Conservation (phyloP, 2,329 filamentous ascomycete genomes). For the Phaeomoniella chlamydospora region DNA sequence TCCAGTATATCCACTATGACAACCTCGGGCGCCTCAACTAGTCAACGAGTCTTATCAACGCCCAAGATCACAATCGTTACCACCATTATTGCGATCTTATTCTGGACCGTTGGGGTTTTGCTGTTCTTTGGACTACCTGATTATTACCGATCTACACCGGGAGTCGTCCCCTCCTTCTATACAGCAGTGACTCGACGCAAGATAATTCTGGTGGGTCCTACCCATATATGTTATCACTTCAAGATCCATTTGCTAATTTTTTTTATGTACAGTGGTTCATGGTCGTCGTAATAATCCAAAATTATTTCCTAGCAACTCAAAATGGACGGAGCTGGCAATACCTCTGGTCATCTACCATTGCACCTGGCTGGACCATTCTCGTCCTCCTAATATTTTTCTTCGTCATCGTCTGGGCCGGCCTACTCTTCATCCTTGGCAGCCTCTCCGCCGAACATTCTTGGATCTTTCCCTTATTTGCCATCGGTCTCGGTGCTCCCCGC, state of each 20-base stretch:
- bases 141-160: conserved; percentile 44
- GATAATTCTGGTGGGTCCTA: conserved; percentile 20
- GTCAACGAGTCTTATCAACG: background rate
- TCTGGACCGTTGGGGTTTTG: conserved; percentile 33
- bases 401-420: conserved; percentile 30
- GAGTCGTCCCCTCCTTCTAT: conserved; percentile 43
- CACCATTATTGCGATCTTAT: conserved; percentile 33
- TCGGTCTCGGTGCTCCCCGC: conserved; percentile 40
- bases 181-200: conserved; percentile 38
- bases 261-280: background rate
- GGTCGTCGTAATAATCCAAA: conserved; percentile 30
- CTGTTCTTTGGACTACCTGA: conserved; percentile 40
- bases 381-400: conserved; percentile 26
- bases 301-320: conserved; percentile 43
- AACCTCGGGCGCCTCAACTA: conserved; percentile 20
- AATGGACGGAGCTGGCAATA: conserved; percentile 47
- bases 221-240: background rate
- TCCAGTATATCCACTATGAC: conserved; percentile 25
- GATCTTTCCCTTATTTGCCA: conserved; percentile 44
- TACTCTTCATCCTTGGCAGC: conserved; percentile 31
- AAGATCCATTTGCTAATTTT: background rate
- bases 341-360: conserved; percentile 35
- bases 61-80: conserved; percentile 13
- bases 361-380: conserved; percentile 32
- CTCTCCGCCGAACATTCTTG: conserved; percentile 38